Conservation (phyloP, 148 eudicot genomes). For the Beta vulgaris region DNA sequence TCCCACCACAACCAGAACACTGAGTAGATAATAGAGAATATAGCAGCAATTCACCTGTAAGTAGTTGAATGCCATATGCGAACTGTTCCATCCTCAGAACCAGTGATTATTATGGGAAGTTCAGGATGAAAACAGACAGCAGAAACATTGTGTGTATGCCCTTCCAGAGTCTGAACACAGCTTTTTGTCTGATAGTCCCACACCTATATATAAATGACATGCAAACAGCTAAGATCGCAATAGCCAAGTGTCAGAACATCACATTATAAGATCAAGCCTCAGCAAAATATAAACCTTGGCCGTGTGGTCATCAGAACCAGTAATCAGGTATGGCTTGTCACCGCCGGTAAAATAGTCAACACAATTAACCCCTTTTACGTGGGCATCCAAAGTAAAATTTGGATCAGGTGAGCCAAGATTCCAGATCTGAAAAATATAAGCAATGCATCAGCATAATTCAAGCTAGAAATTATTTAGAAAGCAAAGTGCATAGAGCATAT, state of each 20-base stretch:
- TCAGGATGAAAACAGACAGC: conserved; percentile 92
- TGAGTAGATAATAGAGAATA: neutral
- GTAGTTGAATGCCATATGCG: conserved; percentile 91
- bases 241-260: neutral
- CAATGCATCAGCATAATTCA: neutral
- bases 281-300: conserved; percentile 55
- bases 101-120: conserved; percentile 82
- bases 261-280: neutral
- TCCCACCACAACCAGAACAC: neutral
- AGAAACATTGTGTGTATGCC: conserved; percentile 87
- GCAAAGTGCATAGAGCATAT: neutral
- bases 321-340: conserved; percentile 79
- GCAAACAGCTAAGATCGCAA: neutral
- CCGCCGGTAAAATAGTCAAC: conserved; percentile 90
- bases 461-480: neutral
- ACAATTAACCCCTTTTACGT: conserved; percentile 85
- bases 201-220: conserved; percentile 46
- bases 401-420: conserved; percentile 95
- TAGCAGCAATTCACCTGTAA: conserved; percentile 45
- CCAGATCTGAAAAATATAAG: conserved; percentile 63
- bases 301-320: conserved; percentile 96
- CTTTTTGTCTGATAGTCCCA: conserved; percentile 94
- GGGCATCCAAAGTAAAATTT: conserved; percentile 84
- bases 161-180: conserved; percentile 91
- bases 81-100: conserved; percentile 92